Evolutionary conservation across 371 early-diverging fungal genomes (phyloP).

Genomic region (Mortierella sp.): DNA sequence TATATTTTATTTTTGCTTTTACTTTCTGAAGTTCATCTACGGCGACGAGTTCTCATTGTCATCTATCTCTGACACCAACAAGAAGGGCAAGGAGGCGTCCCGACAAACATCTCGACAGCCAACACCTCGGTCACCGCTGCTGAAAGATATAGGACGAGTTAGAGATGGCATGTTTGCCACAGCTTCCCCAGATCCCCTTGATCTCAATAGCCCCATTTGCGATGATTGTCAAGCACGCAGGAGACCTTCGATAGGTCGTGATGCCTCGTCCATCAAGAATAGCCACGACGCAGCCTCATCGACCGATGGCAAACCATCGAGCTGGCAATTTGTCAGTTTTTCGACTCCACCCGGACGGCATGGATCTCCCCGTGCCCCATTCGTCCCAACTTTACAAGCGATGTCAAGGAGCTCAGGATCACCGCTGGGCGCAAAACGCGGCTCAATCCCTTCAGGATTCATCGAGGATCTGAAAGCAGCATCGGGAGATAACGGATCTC

Average conservation of each 20-base stretch:
- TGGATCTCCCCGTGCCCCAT: conserved; percentile 49
- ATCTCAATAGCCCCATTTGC: conserved; percentile 23
- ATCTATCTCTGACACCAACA: conserved; percentile 28
- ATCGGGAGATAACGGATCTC: neutral
- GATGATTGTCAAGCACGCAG: conserved; percentile 30
- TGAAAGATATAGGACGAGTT: conserved; percentile 35
- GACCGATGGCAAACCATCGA: conserved; percentile 53
- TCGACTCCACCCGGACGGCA: conserved; percentile 49
- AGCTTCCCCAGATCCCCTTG: neutral
- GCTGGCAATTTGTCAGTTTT: conserved; percentile 54
- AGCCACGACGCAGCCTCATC: conserved; percentile 46
- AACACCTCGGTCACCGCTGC: conserved; percentile 24
- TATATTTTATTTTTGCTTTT: conserved; percentile 58
- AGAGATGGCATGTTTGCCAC: conserved; percentile 8
- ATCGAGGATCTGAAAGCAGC: conserved; percentile 10
- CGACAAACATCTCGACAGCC: conserved; percentile 15
- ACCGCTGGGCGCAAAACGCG: conserved; percentile 16
- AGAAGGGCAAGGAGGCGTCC: conserved; percentile 10
- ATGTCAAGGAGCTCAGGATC: conserved; percentile 21
- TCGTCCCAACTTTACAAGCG: conserved; percentile 21
- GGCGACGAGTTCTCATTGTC: conserved; percentile 51
- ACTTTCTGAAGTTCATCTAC: conserved; percentile 56
- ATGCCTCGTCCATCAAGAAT: conserved; percentile 11
- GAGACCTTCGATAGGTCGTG: conserved; percentile 37
- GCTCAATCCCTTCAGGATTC: conserved; percentile 20